These are phyloP conservation scores for Penicillium bovifimosum DNA, from an alignment of 495 filamentous ascomycete genomes.

Conservation along the genomic window DNA sequence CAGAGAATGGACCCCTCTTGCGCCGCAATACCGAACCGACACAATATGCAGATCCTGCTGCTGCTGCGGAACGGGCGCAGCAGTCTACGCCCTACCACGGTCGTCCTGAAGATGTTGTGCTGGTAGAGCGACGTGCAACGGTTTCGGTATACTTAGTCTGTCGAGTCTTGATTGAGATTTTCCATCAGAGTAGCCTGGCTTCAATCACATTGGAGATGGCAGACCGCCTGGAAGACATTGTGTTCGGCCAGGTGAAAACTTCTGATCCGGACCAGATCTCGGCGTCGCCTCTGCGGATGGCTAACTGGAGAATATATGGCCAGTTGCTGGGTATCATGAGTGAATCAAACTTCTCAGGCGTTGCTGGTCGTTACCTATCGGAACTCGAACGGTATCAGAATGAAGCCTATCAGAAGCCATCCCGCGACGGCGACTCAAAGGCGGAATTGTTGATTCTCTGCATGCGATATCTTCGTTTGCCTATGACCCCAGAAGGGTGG, in stretches of 20 bases:
- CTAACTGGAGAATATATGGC: slow-evolving; percentile 92
- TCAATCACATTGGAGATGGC: slow-evolving; percentile 84
- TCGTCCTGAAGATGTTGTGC: slow-evolving; percentile 62
- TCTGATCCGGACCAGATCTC: slow-evolving; percentile 80
- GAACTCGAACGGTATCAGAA: slow-evolving; percentile 75
- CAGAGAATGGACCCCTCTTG: slow-evolving; percentile 37
- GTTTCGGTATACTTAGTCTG: slow-evolving; percentile 94
- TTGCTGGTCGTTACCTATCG: slow-evolving; percentile 70
- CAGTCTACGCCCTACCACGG: slow-evolving; percentile 38
- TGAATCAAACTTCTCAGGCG: slow-evolving; percentile 77
- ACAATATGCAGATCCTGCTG: slow-evolving; percentile 28
- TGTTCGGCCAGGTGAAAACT: slow-evolving; percentile 83
- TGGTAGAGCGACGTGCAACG: slow-evolving; percentile 80
- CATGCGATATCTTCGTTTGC: slow-evolving; percentile 82
- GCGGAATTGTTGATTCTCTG: slow-evolving; percentile 80
- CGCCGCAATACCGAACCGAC: slow-evolving; percentile 53
- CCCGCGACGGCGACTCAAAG: slow-evolving; percentile 67
- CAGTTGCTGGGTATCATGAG: slow-evolving; percentile 94
- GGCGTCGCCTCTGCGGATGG: slow-evolving; percentile 71
- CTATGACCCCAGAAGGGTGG: slow-evolving; percentile 65
- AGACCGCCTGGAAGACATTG: slow-evolving; percentile 84
- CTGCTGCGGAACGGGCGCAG: slow-evolving; percentile 22
- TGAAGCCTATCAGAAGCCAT: slow-evolving; percentile 58
- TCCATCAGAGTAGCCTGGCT: slow-evolving; percentile 77
- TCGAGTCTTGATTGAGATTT: slow-evolving; percentile 87